Conservation (phyloP, 371 early-diverging fungal genomes). For the Mortierella sp. region DNA sequence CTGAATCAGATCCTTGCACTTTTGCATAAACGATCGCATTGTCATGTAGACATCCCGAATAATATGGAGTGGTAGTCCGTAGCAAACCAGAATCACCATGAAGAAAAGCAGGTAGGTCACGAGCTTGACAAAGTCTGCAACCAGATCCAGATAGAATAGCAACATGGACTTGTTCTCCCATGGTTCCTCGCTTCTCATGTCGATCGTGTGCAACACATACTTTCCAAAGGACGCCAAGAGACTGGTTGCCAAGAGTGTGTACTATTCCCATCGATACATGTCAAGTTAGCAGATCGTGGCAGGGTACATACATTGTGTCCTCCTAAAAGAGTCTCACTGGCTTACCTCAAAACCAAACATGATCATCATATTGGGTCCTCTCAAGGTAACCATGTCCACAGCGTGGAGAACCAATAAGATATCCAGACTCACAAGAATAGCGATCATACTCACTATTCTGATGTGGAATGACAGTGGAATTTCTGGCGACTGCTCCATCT, state of each 20-base stretch:
- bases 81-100: constrained; percentile 79
- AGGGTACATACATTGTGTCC: too few species aligned
- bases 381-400: constrained; percentile 64
- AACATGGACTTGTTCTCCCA: constrained; percentile 96
- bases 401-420: constrained; percentile 74
- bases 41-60: constrained; percentile 96
- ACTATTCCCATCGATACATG: constrained; percentile 61
- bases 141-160: constrained; percentile 87
- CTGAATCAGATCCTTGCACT: constrained; percentile 86
- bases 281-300: too few species aligned
- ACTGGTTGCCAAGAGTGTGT: constrained; percentile 82
- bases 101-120: constrained; percentile 90
- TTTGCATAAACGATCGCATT: constrained; percentile 86
- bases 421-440: constrained; percentile 75
- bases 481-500: constrained; percentile 89
- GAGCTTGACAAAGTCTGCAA: constrained; percentile 89
- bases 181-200: constrained; percentile 80
- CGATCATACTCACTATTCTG: constrained; percentile 73
- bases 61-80: constrained; percentile 92
- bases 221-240: constrained; percentile 80
- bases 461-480: constrained; percentile 72
- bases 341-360: constrained; percentile 95
- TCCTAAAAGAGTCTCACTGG: constrained; percentile 1
- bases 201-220: constrained; percentile 87
- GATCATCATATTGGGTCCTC: constrained; percentile 90